Conservation (phyloP, 2,329 filamentous ascomycete species). For the Xenosphaeropsis pyriputrescens region DNA sequence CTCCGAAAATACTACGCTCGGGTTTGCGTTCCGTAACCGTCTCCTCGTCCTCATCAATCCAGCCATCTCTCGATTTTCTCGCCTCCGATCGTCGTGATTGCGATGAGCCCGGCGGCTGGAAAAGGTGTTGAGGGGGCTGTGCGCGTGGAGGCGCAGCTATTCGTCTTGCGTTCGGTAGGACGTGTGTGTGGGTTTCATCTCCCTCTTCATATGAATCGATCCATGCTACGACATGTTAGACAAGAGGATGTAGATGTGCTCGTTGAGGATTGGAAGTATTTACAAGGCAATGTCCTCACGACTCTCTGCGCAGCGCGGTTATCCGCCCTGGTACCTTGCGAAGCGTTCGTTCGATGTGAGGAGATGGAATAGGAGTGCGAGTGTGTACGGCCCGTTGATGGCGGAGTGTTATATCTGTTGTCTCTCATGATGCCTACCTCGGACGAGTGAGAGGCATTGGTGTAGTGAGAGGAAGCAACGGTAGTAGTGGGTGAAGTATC, state of each 20-base stretch:
- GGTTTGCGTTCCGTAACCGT: slow-evolving; percentile 9
- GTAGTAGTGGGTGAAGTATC: too few species aligned
- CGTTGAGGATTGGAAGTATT: slow-evolving; percentile 1
- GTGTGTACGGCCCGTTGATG: too few species aligned
- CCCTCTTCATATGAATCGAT: slow-evolving; percentile 16
- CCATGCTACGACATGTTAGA: slow-evolving; percentile 13
- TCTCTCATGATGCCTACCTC: slow-evolving; percentile 9
- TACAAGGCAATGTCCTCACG: slow-evolving; percentile 16
- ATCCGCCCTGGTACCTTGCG: slow-evolving; percentile 10
- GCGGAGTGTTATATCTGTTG: slow-evolving; percentile 3
- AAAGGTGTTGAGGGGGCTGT: slow-evolving; percentile 15
- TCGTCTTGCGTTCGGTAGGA: slow-evolving; percentile 4
- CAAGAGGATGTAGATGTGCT: too few species aligned
- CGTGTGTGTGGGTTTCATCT: slow-evolving; percentile 5
- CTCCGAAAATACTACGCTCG: slow-evolving; percentile 17
- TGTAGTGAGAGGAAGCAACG: too few species aligned
- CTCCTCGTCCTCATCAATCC: slow-evolving; percentile 14
- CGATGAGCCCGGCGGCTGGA: slow-evolving; percentile 5
- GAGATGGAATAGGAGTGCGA: slow-evolving; percentile 10
- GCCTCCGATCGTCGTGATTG: slow-evolving; percentile 2
- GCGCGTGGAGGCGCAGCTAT: slow-evolving; percentile 12
- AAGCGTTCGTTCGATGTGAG: slow-evolving; percentile 12
- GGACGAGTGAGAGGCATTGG: slow-evolving; percentile 5
- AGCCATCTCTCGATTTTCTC: slow-evolving; percentile 17
- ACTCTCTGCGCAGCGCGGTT: slow-evolving; percentile 10